Conservation (phyloP, 2,329 filamentous ascomycete genomes). For the Aotearoamyces nothofagi region DNA sequence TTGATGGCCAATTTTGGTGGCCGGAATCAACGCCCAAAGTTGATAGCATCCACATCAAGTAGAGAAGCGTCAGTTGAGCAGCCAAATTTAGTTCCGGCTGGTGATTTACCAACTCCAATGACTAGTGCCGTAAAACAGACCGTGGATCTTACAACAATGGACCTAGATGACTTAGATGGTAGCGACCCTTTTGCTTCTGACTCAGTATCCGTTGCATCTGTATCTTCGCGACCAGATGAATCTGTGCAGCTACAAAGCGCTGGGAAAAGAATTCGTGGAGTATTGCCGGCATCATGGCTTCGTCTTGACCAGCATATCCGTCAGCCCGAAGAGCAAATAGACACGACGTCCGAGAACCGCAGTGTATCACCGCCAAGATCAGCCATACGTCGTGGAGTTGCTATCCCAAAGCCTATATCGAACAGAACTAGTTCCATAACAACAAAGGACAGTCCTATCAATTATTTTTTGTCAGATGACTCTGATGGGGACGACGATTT, state of each 20-base stretch:
- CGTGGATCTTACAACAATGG: slow-evolving; percentile 5
- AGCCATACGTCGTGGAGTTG: slow-evolving; percentile 15
- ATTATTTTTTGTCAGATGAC: slow-evolving; percentile 13
- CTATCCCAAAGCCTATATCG: slow-evolving; percentile 12
- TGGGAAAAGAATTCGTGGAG: slow-evolving; percentile 33
- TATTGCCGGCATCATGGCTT: slow-evolving; percentile 53
- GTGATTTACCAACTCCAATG: slow-evolving; percentile 14
- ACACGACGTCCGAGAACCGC: slow-evolving; percentile 4
- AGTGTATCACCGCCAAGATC: slow-evolving; percentile 8
- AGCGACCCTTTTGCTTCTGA: slow-evolving; percentile 12
- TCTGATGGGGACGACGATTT: slow-evolving; percentile 11
- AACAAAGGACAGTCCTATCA: no score
- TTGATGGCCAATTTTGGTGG: no score
- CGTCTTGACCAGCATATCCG: slow-evolving; percentile 36
- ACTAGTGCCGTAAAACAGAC: slow-evolving; percentile 14
- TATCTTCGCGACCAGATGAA: slow-evolving; percentile 10
- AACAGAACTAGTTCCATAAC: no score
- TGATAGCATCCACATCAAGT: slow-evolving; percentile 8
- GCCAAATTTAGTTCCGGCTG: background rate
- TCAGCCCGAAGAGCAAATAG: slow-evolving; percentile 14
- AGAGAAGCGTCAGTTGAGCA: slow-evolving; percentile 1
- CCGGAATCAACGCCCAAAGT: no score
- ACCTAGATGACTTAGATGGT: no score
- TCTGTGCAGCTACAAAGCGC: slow-evolving; percentile 13
- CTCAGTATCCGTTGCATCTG: background rate